Evolutionary conservation across 1,284 basidiomycete genomes (phyloP).

Genomic region (Termitomyces sp.): DNA sequence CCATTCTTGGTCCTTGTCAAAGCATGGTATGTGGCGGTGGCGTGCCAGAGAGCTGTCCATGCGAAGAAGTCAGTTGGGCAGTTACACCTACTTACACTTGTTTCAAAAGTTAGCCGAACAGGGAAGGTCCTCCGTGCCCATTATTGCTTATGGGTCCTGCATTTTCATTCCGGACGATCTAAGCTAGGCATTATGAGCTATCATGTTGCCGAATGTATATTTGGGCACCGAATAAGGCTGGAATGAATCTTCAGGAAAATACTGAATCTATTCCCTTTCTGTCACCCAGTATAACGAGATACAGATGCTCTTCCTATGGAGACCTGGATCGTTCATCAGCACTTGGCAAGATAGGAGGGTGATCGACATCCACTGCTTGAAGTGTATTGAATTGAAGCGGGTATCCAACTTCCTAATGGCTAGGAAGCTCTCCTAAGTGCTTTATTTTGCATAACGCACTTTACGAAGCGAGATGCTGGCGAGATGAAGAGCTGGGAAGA

Average conservation of each 20-base stretch:
- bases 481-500: neutral
- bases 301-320: neutral
- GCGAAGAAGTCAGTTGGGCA: neutral
- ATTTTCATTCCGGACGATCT: neutral
- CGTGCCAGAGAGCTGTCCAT: neutral
- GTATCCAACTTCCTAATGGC: neutral
- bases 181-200: neutral
- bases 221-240: neutral
- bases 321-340: neutral
- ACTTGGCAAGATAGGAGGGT: neutral
- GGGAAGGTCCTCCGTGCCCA: neutral
- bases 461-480: neutral
- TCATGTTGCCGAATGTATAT: neutral
- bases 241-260: neutral
- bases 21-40: neutral
- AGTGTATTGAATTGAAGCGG: neutral
- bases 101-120: neutral
- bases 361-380: neutral
- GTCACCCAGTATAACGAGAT: neutral
- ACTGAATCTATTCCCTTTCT: neutral
- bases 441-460: neutral
- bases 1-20: neutral
- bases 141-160: neutral
- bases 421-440: neutral
- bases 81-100: neutral